These are phyloP conservation scores for Arachnomyces sp. DNA, from an alignment of 2,329 filamentous ascomycete species.

Conservation along the genomic window DNA sequence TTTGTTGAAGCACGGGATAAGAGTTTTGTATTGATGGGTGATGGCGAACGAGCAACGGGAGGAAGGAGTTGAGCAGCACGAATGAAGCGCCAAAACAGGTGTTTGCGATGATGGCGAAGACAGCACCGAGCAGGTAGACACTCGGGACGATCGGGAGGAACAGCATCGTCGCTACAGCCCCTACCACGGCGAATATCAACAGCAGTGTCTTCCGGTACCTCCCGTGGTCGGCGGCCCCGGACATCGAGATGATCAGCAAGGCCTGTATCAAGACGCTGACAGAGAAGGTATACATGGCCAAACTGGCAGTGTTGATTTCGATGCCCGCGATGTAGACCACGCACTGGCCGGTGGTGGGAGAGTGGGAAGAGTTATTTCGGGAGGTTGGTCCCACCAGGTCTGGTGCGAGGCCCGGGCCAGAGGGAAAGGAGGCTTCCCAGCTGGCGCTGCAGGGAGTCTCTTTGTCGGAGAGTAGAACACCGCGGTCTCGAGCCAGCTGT, in stretches of 20 bases:
- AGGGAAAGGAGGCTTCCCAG: conserved; percentile 41
- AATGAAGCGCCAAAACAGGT: conserved; percentile 93
- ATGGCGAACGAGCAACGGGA: conserved; percentile 81
- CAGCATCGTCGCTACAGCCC: conserved; percentile 75
- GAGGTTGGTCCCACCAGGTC: neutral
- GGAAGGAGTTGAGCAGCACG: conserved; percentile 88
- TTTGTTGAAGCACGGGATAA: conserved; percentile 7
- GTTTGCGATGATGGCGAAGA: conserved; percentile 84
- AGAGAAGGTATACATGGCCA: conserved; percentile 70
- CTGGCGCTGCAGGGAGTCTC: conserved; percentile 64
- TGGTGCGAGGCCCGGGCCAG: conserved; percentile 3
- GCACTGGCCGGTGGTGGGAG: conserved; percentile 54
- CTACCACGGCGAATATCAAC: conserved; percentile 72
- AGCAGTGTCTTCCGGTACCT: conserved; percentile 83
- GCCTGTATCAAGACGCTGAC: conserved; percentile 84
- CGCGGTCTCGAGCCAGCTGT: conserved; percentile 84
- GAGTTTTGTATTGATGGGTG: conserved; percentile 52
- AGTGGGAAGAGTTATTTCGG: conserved; percentile 15
- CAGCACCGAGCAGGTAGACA: conserved; percentile 69
- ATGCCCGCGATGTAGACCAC: conserved; percentile 72
- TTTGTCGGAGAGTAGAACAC: conserved; percentile 71
- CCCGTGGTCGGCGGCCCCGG: conserved; percentile 89
- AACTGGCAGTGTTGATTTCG: conserved; percentile 62
- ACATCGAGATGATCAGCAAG: conserved; percentile 88
- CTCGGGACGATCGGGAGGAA: conserved; percentile 71